phyloP scores from a whole-genome alignment of 805 yeast species.

The Lipomyces oligophaga region DNA sequence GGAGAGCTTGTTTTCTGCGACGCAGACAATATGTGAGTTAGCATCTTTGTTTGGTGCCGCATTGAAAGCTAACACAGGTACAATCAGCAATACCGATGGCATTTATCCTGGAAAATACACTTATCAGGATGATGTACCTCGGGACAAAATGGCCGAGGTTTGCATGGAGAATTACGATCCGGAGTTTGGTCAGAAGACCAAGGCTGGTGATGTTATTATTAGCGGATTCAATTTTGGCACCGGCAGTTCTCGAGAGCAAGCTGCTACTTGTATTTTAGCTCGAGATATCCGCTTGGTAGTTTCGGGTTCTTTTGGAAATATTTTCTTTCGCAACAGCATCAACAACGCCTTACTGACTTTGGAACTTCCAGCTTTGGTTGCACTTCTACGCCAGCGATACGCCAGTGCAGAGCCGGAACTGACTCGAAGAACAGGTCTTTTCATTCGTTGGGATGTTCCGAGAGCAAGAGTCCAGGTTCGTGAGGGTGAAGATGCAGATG shows the following conservation, averaged over 20 bases:
- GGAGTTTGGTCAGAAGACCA: slow-evolving; percentile 76
- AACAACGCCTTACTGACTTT: slow-evolving; percentile 92
- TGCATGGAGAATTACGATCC: slow-evolving; percentile 98
- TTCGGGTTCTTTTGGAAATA: slow-evolving; percentile 96
- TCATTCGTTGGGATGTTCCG: slow-evolving; percentile 87
- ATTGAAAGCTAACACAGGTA: slow-evolving; percentile 42
- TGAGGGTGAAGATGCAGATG: slow-evolving; percentile 48
- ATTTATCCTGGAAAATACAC: slow-evolving; percentile 99
- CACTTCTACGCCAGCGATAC: slow-evolving; percentile 68
- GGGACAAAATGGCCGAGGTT: slow-evolving; percentile 96
- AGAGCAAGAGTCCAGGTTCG: slow-evolving; percentile 74
- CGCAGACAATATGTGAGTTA: slow-evolving; percentile 57
- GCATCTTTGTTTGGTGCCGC: neutral
- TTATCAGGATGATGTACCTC: slow-evolving; percentile 93
- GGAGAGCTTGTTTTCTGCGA: slow-evolving; percentile 96
- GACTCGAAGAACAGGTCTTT: slow-evolving; percentile 94
- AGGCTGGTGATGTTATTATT: slow-evolving; percentile 83
- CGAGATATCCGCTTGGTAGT: slow-evolving; percentile 89
- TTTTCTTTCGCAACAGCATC: slow-evolving; percentile 91
- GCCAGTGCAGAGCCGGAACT: slow-evolving; percentile 54
- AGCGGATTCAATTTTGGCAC: slow-evolving; percentile 97
- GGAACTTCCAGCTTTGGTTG: slow-evolving; percentile 85
- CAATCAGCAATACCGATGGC: slow-evolving; percentile 82
- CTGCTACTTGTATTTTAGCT: slow-evolving; percentile 96
- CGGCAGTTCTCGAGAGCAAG: slow-evolving; percentile 98